Evolutionary conservation across 78 protist species (phyloP), one percentile per base, ranked within the genome.

Genomic region (Guillardia theta): DNA sequence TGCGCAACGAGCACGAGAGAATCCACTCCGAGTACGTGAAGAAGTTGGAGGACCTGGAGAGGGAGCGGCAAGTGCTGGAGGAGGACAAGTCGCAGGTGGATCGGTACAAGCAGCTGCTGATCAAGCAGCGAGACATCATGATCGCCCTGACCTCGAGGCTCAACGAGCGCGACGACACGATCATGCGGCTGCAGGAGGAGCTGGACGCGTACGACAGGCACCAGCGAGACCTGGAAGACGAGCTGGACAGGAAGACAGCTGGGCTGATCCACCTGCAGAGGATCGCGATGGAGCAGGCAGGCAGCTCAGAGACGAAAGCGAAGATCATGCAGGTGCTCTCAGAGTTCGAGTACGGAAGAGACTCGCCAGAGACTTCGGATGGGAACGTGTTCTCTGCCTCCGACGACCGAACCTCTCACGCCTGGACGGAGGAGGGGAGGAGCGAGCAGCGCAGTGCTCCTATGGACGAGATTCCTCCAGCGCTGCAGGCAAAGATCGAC

Each of bases 101-200:
- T 62, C 90, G 96, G 41, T 96, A 95, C 95, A 96, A 95, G 47
- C 95, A 94, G 88, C 94, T 95, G 43, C 93, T 96, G 58, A 80
- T 95, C 54, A 95, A 95, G 94, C 97, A 96, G 90, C 93, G 97
- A 9, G 97, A 96, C 93, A 94, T 96, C 78, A 96, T 96, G 96
- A 53, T 95, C 36, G 90, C 95, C 27, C 93, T 96, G 44, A 95
- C 96, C 9, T 83, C 93, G 30, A 50, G 58, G 58, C 58, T 58
- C 39, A 70, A 24, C 41, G 83, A 70, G 83, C 6, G 83, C 0
- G 83, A 70, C 41, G 83, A 33, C 83, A 70, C 83, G 0, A 70
- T 70, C 41, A 4, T 1, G 41, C 83, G 22, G 46, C 83, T 70
- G 27, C 83, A 70, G 39, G 97, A 96, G 50, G 96, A 95, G 87